Conservation (phyloP, 371 early-diverging fungal genomes). For the Mucor indicus region DNA sequence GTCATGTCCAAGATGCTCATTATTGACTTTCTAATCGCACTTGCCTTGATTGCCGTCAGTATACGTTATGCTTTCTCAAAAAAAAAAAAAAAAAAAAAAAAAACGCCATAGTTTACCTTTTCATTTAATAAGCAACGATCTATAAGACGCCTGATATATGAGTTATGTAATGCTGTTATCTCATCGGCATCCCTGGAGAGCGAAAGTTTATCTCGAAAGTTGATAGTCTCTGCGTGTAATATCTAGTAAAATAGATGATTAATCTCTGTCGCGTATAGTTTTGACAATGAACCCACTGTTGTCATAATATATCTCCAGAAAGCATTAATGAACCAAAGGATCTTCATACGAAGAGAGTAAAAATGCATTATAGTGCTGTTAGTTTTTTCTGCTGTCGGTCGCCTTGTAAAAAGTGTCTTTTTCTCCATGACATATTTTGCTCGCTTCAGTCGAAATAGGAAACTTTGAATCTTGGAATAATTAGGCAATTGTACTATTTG, state of each 20-base stretch:
- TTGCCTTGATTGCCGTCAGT: constrained; percentile 10
- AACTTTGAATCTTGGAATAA: constrained; percentile 31
- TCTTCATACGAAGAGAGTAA: constrained; percentile 39
- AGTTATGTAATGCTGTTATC: constrained; percentile 30
- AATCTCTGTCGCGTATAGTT: neutral
- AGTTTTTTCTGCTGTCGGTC: constrained; percentile 2
- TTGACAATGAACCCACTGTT: constrained; percentile 24
- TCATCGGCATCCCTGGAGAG: constrained; percentile 33
- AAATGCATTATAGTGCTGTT: constrained; percentile 15
- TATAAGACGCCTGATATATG: constrained; percentile 32
- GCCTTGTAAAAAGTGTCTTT: constrained; percentile 26
- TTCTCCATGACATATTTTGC: constrained; percentile 50
- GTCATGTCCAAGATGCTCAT: constrained; percentile 34
- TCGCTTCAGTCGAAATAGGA: constrained; percentile 40
- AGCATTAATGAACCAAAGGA: constrained; percentile 51
- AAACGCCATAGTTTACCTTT: constrained; percentile 21
- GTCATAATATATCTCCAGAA: constrained; percentile 51
- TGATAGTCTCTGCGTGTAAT: constrained; percentile 34
- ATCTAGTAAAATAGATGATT: constrained; percentile 20
- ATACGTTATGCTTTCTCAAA: neutral
- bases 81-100: neutral
- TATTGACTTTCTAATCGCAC: constrained; percentile 29
- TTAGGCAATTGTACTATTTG: constrained; percentile 14
- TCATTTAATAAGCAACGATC: constrained; percentile 46
- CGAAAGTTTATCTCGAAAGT: constrained; percentile 18